A percentile compares a stretch with the other conserved stretches of the same genome.
Evolutionary conservation across 2,329 filamentous ascomycete genomes (phyloP).

Genomic region (Rhynchosporium graminicola): DNA sequence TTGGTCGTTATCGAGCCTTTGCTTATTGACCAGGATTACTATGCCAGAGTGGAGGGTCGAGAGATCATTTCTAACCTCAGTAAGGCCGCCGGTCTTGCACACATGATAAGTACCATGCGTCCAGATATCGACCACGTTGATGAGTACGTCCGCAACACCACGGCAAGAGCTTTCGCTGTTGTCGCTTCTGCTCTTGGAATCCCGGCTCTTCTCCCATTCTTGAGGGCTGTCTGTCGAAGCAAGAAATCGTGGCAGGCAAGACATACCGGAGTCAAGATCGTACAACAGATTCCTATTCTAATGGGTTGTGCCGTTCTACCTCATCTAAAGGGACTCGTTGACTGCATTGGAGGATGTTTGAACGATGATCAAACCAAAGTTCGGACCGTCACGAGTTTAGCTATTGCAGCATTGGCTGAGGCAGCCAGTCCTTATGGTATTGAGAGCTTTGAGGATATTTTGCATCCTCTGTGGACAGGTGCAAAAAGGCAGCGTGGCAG

Average conservation of each 20-base stretch:
- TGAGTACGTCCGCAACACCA: conserved; percentile 98
- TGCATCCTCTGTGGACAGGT: conserved; percentile 96
- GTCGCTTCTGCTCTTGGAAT: conserved; percentile 96
- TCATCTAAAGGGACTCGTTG: conserved; percentile 92
- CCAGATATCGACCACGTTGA: conserved; percentile 98
- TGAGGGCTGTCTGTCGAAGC: conserved; percentile 92
- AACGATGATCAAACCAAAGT: conserved; percentile 99
- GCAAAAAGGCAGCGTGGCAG: conserved; percentile 93
- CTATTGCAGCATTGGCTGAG: conserved; percentile 92
- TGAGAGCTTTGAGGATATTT: conserved; percentile 95
- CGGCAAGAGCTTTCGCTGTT: conserved; percentile 93
- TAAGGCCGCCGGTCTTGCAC: conserved; percentile 93
- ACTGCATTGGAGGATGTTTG: conserved; percentile 92
- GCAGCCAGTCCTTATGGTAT: conserved; percentile 98
- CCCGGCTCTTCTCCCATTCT: conserved; percentile 89
- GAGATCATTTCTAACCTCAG: conserved; percentile 98
- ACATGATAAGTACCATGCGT: conserved; percentile 99
- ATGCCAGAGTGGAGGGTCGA: conserved; percentile 94
- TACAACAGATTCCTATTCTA: conserved; percentile 96
- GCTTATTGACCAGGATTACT: conserved; percentile 99
- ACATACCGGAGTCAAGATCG: conserved; percentile 98
- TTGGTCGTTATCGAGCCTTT: conserved; percentile 98
- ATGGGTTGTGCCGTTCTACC: conserved; percentile 98
- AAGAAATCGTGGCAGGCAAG: conserved; percentile 99
- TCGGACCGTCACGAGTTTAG: conserved; percentile 90